These are phyloP conservation scores for Penicillium pulvis DNA, from an alignment of 495 filamentous ascomycete species.

Conservation along the genomic window DNA sequence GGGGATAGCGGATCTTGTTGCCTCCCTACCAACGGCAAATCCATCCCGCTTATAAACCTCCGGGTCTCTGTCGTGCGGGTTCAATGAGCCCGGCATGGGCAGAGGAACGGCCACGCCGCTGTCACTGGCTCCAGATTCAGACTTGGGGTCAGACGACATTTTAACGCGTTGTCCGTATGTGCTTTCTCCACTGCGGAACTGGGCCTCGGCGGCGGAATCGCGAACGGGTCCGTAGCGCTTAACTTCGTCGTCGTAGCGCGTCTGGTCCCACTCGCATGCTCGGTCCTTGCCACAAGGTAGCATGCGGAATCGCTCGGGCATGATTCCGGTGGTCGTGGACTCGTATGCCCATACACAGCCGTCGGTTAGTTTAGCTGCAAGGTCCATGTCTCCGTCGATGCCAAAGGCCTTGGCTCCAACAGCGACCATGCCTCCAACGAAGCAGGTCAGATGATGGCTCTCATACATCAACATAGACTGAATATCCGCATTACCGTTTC, in stretches of 20 bases:
- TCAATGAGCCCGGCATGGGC: constrained; percentile 31
- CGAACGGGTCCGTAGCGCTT: constrained; percentile 31
- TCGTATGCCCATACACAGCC: constrained; percentile 96
- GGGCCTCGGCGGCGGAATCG: constrained; percentile 50
- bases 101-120: constrained; percentile 18
- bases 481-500: constrained; percentile 16
- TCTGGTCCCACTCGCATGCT: constrained; percentile 78
- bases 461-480: constrained; percentile 53
- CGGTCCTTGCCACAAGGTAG: constrained; percentile 66
- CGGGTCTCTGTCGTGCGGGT: constrained; percentile 26
- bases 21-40: constrained; percentile 10
- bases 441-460: constrained; percentile 81
- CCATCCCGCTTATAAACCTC: constrained; percentile 20
- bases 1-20: neutral
- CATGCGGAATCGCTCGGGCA: constrained; percentile 76
- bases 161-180: constrained; percentile 32
- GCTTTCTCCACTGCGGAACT: constrained; percentile 30
- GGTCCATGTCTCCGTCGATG: constrained; percentile 74
- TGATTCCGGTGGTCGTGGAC: constrained; percentile 77
- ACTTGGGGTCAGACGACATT: constrained; percentile 12
- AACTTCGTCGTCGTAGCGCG: constrained; percentile 53
- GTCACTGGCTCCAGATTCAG: constrained; percentile 4
- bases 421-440: constrained; percentile 91
- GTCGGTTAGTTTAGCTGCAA: constrained; percentile 81
- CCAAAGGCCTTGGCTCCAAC: constrained; percentile 86